Conservation (phyloP, 192 early-diverging fungal genomes). For the Phlyctochytrium arcticum region DNA sequence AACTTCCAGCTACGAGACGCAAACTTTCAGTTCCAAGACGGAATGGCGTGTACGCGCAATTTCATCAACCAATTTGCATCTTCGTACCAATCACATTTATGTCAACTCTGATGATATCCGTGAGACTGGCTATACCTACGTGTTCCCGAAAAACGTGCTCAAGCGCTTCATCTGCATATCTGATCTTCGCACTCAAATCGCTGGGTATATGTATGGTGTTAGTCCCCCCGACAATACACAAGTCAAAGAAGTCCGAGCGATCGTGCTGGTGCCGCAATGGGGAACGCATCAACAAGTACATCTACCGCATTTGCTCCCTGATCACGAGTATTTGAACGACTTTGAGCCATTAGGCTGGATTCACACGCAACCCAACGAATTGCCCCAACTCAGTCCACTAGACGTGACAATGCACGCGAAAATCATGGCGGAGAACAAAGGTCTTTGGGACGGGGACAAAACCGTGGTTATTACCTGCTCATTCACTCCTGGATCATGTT, state of each 20-base stretch:
- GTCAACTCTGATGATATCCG: conserved; percentile 94
- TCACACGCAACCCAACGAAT: conserved; percentile 93
- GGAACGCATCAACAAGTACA: conserved; percentile 91
- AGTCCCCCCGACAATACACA: conserved; percentile 83
- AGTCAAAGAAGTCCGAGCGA: conserved; percentile 91
- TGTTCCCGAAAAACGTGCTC: conserved; percentile 96
- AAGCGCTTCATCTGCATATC: conserved; percentile 94
- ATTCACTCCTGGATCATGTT: conserved; percentile 98
- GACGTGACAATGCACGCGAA: conserved; percentile 89
- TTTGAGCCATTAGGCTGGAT: conserved; percentile 97
- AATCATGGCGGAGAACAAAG: conserved; percentile 77
- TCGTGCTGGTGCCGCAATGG: conserved; percentile 98
- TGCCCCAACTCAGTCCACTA: conserved; percentile 82
- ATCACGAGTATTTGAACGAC: conserved; percentile 86
- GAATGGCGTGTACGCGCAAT: conserved; percentile 99
- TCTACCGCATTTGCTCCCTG: conserved; percentile 81
- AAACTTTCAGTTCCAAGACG: conserved; percentile 97
- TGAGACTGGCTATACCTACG: conserved; percentile 91
- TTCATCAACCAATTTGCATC: conserved; percentile 88
- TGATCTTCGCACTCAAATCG: conserved; percentile 93
- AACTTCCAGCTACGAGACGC: conserved; percentile 93
- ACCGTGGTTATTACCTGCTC: conserved; percentile 87
- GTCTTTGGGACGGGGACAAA: conserved; percentile 91
- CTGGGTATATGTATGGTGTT: conserved; percentile 92
- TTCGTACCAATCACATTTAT: conserved; percentile 95